A percentile compares a stretch with the other conserved stretches of the same genome.
Conservation (phyloP, 1,139 yeast genomes). For the Kurtzmaniella quercitrusa region DNA sequence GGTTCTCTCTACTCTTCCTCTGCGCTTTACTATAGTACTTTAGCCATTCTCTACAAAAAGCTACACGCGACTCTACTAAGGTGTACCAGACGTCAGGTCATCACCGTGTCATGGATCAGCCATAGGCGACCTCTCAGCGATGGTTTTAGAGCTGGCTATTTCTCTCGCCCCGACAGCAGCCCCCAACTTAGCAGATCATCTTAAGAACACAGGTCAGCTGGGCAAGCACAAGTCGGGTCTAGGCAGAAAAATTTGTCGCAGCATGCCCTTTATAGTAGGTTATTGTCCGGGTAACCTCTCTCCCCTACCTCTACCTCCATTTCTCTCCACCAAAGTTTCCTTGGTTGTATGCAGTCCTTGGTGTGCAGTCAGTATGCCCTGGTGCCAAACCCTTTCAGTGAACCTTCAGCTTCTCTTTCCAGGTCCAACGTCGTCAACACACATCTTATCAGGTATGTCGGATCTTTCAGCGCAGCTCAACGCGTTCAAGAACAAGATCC, state of each 20-base stretch:
- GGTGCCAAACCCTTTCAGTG: neutral
- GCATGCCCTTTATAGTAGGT: neutral
- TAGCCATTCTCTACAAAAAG: neutral
- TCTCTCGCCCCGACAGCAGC: slow-evolving; percentile 19
- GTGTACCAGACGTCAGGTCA: slow-evolving; percentile 88
- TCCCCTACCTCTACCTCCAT: too few relatives aligned
- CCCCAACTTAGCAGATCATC: slow-evolving; percentile 1
- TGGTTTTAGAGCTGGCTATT: slow-evolving; percentile 62
- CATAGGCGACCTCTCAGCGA: slow-evolving; percentile 87
- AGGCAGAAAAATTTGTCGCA: neutral
- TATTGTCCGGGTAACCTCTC: slow-evolving; percentile 2
- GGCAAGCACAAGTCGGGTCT: slow-evolving; percentile 13
- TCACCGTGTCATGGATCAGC: slow-evolving; percentile 89
- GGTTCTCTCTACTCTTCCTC: too few relatives aligned
- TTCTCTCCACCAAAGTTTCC: too few relatives aligned
- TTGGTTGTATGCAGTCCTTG: neutral
- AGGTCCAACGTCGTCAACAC: neutral
- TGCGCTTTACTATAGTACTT: too few relatives aligned
- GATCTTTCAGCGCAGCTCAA: slow-evolving; percentile 45
- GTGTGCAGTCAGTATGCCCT: neutral
- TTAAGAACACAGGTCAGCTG: neutral
- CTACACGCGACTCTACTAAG: slow-evolving; percentile 7
- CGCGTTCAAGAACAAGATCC: slow-evolving; percentile 46
- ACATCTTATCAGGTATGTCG: slow-evolving; percentile 23
- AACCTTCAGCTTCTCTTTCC: too few relatives aligned